Conservation (phyloP, 2,329 filamentous ascomycete species). For the Verticillium nubilum region DNA sequence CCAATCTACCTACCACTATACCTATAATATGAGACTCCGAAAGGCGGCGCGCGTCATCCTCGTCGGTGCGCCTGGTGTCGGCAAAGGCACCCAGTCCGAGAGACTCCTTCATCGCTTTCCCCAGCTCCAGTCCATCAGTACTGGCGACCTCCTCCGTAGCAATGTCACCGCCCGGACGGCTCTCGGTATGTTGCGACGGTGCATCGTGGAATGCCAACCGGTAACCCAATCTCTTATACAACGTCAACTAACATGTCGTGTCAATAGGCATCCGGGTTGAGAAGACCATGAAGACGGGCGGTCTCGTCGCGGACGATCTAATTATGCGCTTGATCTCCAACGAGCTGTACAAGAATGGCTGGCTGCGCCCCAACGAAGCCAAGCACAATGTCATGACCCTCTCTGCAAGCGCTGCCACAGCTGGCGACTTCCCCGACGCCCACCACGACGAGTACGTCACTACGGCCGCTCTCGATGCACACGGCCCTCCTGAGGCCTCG, state of each 20-base stretch:
- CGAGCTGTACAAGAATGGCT: slow-evolving; percentile 79
- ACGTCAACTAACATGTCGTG: background rate
- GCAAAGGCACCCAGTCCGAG: slow-evolving; percentile 94
- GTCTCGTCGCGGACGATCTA: slow-evolving; percentile 84
- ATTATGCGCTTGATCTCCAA: slow-evolving; percentile 90
- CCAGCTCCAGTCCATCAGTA: slow-evolving; percentile 85
- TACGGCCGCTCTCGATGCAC: slow-evolving; percentile 31
- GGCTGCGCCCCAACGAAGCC: slow-evolving; percentile 55
- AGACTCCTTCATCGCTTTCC: slow-evolving; percentile 82
- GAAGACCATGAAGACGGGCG: slow-evolving; percentile 78
- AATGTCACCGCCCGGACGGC: slow-evolving; percentile 88
- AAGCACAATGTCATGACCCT: slow-evolving; percentile 47
- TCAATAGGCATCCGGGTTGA: slow-evolving; percentile 80
- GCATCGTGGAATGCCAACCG: background rate
- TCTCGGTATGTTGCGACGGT: slow-evolving; percentile 55
- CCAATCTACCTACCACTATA: background rate
- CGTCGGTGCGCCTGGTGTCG: slow-evolving; percentile 91
- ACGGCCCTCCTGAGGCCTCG: slow-evolving; percentile 40
- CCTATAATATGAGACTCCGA: slow-evolving; percentile 54
- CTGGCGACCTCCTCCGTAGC: slow-evolving; percentile 83
- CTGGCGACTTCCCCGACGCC: slow-evolving; percentile 23
- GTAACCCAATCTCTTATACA: background rate
- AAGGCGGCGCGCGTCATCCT: slow-evolving; percentile 90
- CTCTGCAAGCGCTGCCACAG: slow-evolving; percentile 34
- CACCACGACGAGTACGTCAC: slow-evolving; percentile 33